phyloP scores from a whole-genome alignment of 441 rosid genomes.

The Erodium moschatum region DNA sequence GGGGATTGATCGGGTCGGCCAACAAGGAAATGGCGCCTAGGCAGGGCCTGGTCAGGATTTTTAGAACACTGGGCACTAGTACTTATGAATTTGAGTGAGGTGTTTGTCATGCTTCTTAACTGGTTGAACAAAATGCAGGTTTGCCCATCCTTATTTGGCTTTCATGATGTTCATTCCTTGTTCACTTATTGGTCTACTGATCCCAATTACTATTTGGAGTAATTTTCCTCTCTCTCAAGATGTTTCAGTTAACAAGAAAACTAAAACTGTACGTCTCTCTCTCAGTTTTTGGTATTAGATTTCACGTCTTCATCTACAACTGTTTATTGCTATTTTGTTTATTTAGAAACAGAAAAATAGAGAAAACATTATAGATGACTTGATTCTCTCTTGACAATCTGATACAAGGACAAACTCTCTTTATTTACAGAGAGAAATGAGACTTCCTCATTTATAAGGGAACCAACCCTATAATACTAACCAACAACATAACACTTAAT shows the following conservation, averaged over 20 bases:
- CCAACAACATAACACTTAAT: too few relatives aligned
- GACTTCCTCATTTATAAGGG: too few relatives aligned
- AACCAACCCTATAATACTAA: too few relatives aligned
- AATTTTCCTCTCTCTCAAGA: conserved; percentile 54
- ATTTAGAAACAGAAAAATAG: background rate
- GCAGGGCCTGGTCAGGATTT: too few relatives aligned
- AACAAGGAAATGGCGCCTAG: too few relatives aligned
- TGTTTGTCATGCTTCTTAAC: background rate
- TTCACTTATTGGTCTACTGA: conserved; percentile 67
- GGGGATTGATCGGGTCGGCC: too few relatives aligned
- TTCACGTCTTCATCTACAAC: background rate
- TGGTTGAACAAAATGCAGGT: conserved; percentile 52
- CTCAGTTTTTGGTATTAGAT: background rate
- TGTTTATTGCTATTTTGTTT: background rate
- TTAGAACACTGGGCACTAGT: conserved; percentile 4
- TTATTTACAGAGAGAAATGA: too few relatives aligned
- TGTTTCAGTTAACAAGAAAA: conserved; percentile 43
- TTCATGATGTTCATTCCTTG: conserved; percentile 80
- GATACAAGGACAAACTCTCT: too few relatives aligned
- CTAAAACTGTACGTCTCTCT: conserved; percentile 57
- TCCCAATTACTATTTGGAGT: conserved; percentile 55
- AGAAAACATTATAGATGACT: too few relatives aligned
- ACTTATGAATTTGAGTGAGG: conserved; percentile 6
- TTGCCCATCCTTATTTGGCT: conserved; percentile 80
- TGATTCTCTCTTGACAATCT: too few relatives aligned